Conservation (phyloP, 176 grass and related monocot genomes). For the Triticum dicoccoides region DNA sequence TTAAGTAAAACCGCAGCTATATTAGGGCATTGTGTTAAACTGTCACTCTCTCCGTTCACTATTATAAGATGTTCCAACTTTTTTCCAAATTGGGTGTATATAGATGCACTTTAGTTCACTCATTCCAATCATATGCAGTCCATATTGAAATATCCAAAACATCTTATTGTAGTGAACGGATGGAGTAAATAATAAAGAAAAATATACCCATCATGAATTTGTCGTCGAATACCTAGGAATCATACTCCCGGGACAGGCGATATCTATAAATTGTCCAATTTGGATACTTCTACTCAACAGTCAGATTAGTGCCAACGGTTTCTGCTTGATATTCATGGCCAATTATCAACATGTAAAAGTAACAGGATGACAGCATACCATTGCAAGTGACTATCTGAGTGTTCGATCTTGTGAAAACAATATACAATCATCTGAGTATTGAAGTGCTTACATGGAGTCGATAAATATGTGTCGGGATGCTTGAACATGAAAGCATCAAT, state of each 20-base stretch:
- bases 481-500: slow-evolving; percentile 7
- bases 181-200: not conserved
- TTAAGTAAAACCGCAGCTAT: not conserved
- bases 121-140: no score
- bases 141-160: no score
- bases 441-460: not conserved
- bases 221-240: not conserved
- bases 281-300: not conserved
- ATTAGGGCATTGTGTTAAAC: not conserved
- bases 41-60: not conserved
- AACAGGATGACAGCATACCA: not conserved
- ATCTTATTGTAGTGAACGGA: no score
- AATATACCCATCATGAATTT: not conserved
- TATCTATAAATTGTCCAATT: not conserved
- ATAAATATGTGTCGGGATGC: not conserved
- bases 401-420: slow-evolving; percentile 6
- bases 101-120: not conserved
- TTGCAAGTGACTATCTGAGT: not conserved
- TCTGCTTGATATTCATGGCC: not conserved
- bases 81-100: no score
- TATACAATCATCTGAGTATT: not conserved
- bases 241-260: not conserved
- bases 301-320: not conserved
- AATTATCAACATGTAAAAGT: slow-evolving; percentile 4
- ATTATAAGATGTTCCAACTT: no score